Evolutionary conservation across 1,284 basidiomycete species (phyloP).

Genomic region (Ustilago nuda): DNA sequence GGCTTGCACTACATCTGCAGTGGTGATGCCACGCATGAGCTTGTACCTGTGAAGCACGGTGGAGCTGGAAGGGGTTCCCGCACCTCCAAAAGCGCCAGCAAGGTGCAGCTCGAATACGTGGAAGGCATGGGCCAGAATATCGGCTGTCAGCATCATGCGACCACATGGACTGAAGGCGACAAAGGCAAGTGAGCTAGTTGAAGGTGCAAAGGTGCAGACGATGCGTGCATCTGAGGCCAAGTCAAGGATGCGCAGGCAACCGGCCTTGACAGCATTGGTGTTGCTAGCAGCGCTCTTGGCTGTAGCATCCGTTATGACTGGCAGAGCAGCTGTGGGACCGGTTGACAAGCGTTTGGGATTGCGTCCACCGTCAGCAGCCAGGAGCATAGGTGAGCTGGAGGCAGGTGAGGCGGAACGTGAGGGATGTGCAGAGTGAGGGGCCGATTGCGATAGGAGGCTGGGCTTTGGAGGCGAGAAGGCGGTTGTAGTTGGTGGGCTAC

Average conservation of each 20-base stretch:
- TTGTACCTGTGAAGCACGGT: slow-evolving; percentile 41
- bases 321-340: slow-evolving; percentile 1
- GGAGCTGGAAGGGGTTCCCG: not conserved
- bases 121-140: slow-evolving; percentile 42
- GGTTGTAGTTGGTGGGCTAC: slow-evolving; percentile 13
- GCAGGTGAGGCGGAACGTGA: slow-evolving; percentile 30
- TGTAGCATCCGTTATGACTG: not conserved
- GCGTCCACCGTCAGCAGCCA: slow-evolving; percentile 17
- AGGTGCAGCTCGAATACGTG: slow-evolving; percentile 43
- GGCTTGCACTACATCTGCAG: slow-evolving; percentile 40
- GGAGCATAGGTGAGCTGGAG: slow-evolving; percentile 42
- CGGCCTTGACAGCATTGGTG: slow-evolving; percentile 1
- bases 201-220: slow-evolving; percentile 38
- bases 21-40: slow-evolving; percentile 48
- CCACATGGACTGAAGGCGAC: slow-evolving; percentile 41
- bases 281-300: not conserved
- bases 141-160: slow-evolving; percentile 37
- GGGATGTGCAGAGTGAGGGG: slow-evolving; percentile 26
- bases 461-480: slow-evolving; percentile 23
- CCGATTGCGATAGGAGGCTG: slow-evolving; percentile 42
- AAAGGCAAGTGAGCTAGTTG: slow-evolving; percentile 19
- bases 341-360: slow-evolving; percentile 22
- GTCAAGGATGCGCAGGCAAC: slow-evolving; percentile 36
- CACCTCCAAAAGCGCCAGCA: slow-evolving; percentile 24
- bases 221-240: slow-evolving; percentile 21